Conservation (phyloP, 2,329 filamentous ascomycete genomes). For the Aspergillus piperis region DNA sequence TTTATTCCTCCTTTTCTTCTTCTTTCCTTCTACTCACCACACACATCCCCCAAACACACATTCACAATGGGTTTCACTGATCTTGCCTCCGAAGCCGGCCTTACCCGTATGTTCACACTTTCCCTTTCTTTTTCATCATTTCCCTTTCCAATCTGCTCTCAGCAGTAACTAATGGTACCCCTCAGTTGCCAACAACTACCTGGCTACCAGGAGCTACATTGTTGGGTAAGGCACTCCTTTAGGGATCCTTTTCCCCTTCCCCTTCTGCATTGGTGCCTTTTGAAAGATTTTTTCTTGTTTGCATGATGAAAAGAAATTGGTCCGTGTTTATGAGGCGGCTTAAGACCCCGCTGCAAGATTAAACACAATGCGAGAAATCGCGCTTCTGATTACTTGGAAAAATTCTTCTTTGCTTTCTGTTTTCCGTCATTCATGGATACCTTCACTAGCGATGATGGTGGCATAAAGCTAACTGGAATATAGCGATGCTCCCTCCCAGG, state of each 20-base stretch:
- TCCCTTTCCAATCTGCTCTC: constrained; percentile 14
- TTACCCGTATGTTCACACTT: constrained; percentile 54
- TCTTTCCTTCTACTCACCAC: constrained; percentile 22
- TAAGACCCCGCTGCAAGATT: constrained; percentile 86
- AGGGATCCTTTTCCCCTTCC: constrained; percentile 25
- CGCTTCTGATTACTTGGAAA: constrained; percentile 65
- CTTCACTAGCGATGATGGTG: not conserved
- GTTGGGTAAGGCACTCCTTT: constrained; percentile 65
- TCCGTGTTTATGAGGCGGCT: constrained; percentile 95
- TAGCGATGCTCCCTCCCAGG: constrained; percentile 76
- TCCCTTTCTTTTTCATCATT: constrained; percentile 22
- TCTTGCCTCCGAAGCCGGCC: constrained; percentile 63
- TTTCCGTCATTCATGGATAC: constrained; percentile 24
- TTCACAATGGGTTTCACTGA: constrained; percentile 67
- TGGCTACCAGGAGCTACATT: constrained; percentile 72
- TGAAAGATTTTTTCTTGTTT: constrained; percentile 27
- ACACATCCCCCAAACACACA: constrained; percentile 19
- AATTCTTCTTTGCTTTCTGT: constrained; percentile 10
- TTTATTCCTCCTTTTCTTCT: constrained; percentile 23
- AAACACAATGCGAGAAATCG: constrained; percentile 71
- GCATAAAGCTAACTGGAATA: constrained; percentile 16
- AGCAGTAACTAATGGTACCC: constrained; percentile 35
- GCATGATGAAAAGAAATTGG: constrained; percentile 83
- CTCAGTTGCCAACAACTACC: constrained; percentile 47
- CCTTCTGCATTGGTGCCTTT: constrained; percentile 18